Evolutionary conservation across 805 yeast species (phyloP), one percentile per base, ranked within the genome.

Genomic region (Barnettozyma sucrosica): DNA sequence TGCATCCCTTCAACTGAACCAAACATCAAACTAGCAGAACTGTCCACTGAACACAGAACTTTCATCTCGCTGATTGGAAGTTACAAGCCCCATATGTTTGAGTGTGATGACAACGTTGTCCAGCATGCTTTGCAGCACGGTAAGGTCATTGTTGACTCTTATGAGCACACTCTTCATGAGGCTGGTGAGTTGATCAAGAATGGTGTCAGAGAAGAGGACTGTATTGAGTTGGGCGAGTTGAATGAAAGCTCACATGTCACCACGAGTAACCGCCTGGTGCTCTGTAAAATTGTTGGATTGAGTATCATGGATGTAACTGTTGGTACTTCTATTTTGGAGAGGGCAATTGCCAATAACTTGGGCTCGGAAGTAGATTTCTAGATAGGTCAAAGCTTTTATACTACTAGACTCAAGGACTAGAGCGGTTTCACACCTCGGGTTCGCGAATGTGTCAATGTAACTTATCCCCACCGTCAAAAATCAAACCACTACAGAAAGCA

Each of bases 71-170:
- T 81, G 28, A 81, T 82, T 55, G 89, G 89, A 1, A 77, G 84
- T 18, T 82, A 81, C 59, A 79, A 80, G 59, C 86, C 86, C 13
- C 74, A 75, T 51, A 81, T 82, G 88, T 69, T 69, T 36, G 89
- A 82, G 62, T 72, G 80, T 45, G 85, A 80, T 51, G 64, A 64
- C 23, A 63, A 65, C 2, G 63, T 75, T 36, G 65, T 78, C 10
- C 55, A 55, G 23, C 59, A 71, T 48, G 61, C 73, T 16, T 50
- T 53, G 1, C 54, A 62, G 10, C 65, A 64, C 6, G 71, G 72
- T 3, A 68, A 70, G 47, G 71, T 82, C 26, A 62, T 82, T 6
- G 85, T 81, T 3, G 89, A 82, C 55, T 80, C 87, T 0, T 67
- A 66, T 38, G 75, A 73, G 16, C 84, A 81, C 51, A 70, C 80